These are phyloP conservation scores for Candida labiduridarum DNA, from an alignment of 1,139 yeast species.

Conservation along the genomic window DNA sequence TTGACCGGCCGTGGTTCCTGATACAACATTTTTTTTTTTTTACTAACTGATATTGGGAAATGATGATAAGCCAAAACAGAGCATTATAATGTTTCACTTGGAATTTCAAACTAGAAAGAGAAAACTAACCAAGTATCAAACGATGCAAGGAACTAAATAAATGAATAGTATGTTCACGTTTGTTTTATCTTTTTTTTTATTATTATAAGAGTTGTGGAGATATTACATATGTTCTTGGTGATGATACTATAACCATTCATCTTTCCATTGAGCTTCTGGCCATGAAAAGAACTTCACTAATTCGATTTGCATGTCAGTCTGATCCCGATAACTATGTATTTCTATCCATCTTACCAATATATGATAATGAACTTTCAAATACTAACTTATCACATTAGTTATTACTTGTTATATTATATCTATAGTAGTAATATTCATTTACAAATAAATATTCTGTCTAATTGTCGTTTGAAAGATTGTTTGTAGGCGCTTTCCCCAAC, in stretches of 20 bases:
- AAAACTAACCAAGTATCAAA: background rate
- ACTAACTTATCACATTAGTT: too few relatives aligned
- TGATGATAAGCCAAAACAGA: background rate
- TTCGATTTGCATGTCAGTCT: constrained; percentile 84
- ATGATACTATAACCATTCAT: constrained; percentile 10
- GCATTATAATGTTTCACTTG: background rate
- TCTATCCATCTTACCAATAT: too few relatives aligned
- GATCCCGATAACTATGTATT: constrained; percentile 25
- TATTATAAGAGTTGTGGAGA: too few relatives aligned
- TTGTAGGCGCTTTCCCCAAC: too few relatives aligned
- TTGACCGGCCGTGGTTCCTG: constrained; percentile 99
- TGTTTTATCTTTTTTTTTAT: background rate
- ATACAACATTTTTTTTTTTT: constrained; percentile 14
- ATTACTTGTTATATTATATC: too few relatives aligned
- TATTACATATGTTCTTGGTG: background rate
- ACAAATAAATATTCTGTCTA: too few relatives aligned
- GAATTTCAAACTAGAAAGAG: too few relatives aligned
- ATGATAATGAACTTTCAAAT: too few relatives aligned
- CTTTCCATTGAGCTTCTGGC: constrained; percentile 10
- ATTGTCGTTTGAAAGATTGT: too few relatives aligned
- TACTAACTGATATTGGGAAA: background rate
- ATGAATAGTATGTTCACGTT: constrained; percentile 1
- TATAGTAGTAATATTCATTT: too few relatives aligned
- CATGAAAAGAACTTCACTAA: constrained; percentile 11
- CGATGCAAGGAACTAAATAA: background rate